These are phyloP conservation scores for Tubosaeta sp. DNA, from an alignment of 768 basidiomycete genomes.

Conservation along the genomic window DNA sequence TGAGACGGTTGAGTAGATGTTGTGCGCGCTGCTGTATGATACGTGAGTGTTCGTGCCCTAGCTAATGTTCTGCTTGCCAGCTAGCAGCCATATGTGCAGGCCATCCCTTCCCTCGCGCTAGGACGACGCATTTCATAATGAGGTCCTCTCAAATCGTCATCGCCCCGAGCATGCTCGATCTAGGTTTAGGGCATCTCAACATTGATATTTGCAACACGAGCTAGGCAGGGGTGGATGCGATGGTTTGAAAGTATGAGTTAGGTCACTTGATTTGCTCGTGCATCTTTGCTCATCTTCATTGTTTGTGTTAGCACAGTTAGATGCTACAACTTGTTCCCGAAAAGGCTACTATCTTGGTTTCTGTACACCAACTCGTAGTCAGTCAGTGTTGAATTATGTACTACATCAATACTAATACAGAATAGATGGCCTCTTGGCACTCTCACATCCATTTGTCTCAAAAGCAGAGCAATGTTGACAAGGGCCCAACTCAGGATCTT, in stretches of 20 bases:
- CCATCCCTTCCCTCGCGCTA: slow-evolving; percentile 71
- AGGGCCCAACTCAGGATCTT: not conserved
- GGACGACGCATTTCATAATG: slow-evolving; percentile 83
- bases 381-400: slow-evolving; percentile 38
- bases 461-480: slow-evolving; percentile 45
- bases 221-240: slow-evolving; percentile 48
- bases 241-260: slow-evolving; percentile 72
- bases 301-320: slow-evolving; percentile 48
- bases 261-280: slow-evolving; percentile 44
- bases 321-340: slow-evolving; percentile 48
- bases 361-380: slow-evolving; percentile 81
- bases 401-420: slow-evolving; percentile 1
- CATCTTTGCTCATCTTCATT: slow-evolving; percentile 18
- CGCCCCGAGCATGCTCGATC: slow-evolving; percentile 86
- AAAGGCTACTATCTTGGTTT: slow-evolving; percentile 80
- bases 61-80: not conserved
- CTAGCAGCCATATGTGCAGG: slow-evolving; percentile 39
- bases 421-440: slow-evolving; percentile 72
- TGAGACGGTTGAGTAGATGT: slow-evolving; percentile 66
- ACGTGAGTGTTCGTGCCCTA: slow-evolving; percentile 38
- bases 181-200: slow-evolving; percentile 85
- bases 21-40: slow-evolving; percentile 81
- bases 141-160: slow-evolving; percentile 86
- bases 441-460: slow-evolving; percentile 70
- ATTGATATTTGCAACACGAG: slow-evolving; percentile 61